Percentiles rank a stretch among this genome's conserved stretches.
Evolutionary conservation across 768 basidiomycete species (phyloP).

Genomic region (Boletales sp.): DNA sequence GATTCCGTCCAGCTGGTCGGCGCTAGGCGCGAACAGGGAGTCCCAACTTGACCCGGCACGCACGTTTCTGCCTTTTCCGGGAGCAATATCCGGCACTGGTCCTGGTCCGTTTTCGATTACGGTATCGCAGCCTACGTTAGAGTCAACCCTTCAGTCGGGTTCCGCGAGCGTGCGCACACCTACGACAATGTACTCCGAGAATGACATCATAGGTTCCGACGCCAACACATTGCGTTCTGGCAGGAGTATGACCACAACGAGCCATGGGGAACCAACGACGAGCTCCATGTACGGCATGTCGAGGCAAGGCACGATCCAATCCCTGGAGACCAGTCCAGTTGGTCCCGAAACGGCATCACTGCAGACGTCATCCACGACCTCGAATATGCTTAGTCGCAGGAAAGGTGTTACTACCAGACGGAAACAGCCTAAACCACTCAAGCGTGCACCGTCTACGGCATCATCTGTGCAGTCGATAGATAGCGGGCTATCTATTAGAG

Average conservation of each 20-base stretch:
- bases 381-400: constrained; percentile 19
- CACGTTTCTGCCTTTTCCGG: constrained; percentile 1
- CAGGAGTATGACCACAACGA: not conserved
- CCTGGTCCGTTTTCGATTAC: constrained; percentile 1
- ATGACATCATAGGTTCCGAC: not conserved
- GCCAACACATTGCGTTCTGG: not conserved
- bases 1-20: constrained; percentile 24
- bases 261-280: not conserved
- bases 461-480: constrained; percentile 25
- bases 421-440: constrained; percentile 17
- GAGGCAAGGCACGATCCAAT: constrained; percentile 9
- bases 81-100: not conserved
- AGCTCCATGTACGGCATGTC: constrained; percentile 3
- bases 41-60: constrained; percentile 15
- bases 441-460: constrained; percentile 24
- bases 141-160: constrained; percentile 2
- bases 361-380: constrained; percentile 7
- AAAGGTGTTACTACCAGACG: constrained; percentile 15
- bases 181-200: constrained; percentile 1
- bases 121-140: constrained; percentile 4
- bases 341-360: not conserved
- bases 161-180: constrained; percentile 1
- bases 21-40: constrained; percentile 9
- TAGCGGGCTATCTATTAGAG: constrained; percentile 18
- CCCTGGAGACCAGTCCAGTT: not conserved